Percentiles rank a stretch among this genome's conserved stretches.
These are phyloP conservation scores for Chaetomium fimeti DNA, from an alignment of 495 filamentous ascomycete genomes.

Conservation along the genomic window DNA sequence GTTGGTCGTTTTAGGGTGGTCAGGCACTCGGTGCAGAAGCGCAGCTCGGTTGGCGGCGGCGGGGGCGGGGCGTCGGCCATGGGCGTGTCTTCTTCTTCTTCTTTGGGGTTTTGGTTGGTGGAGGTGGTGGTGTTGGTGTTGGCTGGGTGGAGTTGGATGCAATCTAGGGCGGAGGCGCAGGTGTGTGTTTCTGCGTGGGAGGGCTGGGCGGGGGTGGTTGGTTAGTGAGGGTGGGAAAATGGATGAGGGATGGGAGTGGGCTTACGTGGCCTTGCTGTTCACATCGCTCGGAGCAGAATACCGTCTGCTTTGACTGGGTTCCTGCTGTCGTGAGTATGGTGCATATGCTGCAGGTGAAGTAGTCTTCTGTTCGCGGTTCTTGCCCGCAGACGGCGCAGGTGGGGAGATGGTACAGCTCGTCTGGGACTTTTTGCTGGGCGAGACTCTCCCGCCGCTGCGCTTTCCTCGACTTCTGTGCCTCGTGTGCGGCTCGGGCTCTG, in stretches of 20 bases:
- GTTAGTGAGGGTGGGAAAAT: not conserved
- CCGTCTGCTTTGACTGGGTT: slow-evolving; percentile 28
- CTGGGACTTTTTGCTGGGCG: slow-evolving; percentile 27
- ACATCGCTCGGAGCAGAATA: slow-evolving; percentile 50
- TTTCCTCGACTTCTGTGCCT: slow-evolving; percentile 41
- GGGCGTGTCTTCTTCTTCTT: slow-evolving; percentile 12
- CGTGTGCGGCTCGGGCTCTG: slow-evolving; percentile 45
- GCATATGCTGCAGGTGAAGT: slow-evolving; percentile 44
- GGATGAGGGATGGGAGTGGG: not conserved
- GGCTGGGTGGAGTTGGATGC: slow-evolving; percentile 21
- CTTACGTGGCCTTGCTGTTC: slow-evolving; percentile 45
- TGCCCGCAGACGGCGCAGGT: slow-evolving; percentile 42
- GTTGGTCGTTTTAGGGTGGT: slow-evolving; percentile 34
- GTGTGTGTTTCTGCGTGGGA: slow-evolving; percentile 28
- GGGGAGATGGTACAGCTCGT: slow-evolving; percentile 38
- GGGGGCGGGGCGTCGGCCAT: slow-evolving; percentile 7
- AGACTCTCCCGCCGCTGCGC: slow-evolving; percentile 31
- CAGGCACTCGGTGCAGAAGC: slow-evolving; percentile 47
- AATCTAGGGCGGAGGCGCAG: slow-evolving; percentile 29
- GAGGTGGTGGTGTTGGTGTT: slow-evolving; percentile 8
- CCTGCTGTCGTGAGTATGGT: slow-evolving; percentile 35
- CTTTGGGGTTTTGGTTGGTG: slow-evolving; percentile 10
- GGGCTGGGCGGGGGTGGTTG: slow-evolving; percentile 14
- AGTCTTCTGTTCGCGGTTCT: slow-evolving; percentile 29
- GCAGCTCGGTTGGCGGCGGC: slow-evolving; percentile 6